Percentiles rank a stretch among this genome's conserved stretches.
Conservation (phyloP, 306 rosid genomes). For the Lotus japonicus region DNA sequence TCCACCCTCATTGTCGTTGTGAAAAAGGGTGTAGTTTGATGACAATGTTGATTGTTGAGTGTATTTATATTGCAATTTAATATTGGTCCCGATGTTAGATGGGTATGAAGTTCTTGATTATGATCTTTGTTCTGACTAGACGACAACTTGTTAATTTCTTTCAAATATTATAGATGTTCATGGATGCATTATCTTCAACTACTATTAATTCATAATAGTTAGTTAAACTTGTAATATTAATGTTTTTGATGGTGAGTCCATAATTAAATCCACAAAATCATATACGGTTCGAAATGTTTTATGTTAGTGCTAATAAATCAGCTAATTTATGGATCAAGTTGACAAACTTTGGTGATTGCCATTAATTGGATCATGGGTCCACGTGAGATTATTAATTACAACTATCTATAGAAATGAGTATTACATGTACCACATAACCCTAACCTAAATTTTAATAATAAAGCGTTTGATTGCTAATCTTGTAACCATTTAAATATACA, state of each 20-base stretch:
- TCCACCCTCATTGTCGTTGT: slow-evolving; percentile 19
- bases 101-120: slow-evolving; percentile 3
- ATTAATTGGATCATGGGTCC: slow-evolving; percentile 3
- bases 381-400: background rate
- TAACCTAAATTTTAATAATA: slow-evolving; percentile 28
- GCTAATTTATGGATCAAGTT: background rate
- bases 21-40: background rate
- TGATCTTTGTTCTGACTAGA: background rate
- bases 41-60: background rate
- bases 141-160: background rate
- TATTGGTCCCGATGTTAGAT: too few relatives aligned
- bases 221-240: too few relatives aligned
- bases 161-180: background rate
- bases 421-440: slow-evolving; percentile 5
- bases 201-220: background rate
- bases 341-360: background rate
- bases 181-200: background rate
- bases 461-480: background rate
- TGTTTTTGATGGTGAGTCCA: too few relatives aligned
- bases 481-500: background rate
- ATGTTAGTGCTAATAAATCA: background rate
- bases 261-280: background rate
- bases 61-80: background rate
- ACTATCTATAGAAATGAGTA: background rate
- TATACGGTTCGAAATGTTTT: background rate